phyloP scores from a whole-genome alignment of 805 yeast species.

The Candida tallmaniae region DNA sequence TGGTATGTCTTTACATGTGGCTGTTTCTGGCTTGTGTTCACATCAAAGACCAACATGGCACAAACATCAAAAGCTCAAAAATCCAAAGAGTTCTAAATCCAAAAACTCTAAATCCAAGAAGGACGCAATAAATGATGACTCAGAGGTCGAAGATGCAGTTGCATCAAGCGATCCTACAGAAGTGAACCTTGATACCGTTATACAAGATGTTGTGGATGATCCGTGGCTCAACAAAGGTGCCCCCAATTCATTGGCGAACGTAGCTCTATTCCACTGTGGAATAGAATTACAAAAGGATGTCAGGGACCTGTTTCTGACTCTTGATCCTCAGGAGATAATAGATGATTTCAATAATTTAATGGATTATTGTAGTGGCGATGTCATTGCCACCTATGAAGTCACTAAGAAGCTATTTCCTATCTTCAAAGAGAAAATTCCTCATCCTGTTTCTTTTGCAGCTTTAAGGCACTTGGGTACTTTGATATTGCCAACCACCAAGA shows the following conservation, averaged over 20 bases:
- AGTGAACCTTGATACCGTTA: conserved; percentile 17
- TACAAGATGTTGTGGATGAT: conserved; percentile 44
- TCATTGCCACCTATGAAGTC: conserved; percentile 66
- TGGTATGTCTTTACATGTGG: conserved; percentile 89
- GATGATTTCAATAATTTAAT: conserved; percentile 58
- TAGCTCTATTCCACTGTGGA: conserved; percentile 73
- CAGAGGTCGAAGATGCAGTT: conserved; percentile 1
- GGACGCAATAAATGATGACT: conserved; percentile 14
- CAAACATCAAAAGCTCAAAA: conserved; percentile 42
- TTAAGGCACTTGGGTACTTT: conserved; percentile 67
- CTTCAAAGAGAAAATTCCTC: conserved; percentile 70
- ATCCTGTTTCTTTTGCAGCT: conserved; percentile 92
- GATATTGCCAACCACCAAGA: conserved; percentile 68
- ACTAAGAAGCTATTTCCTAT: conserved; percentile 65
- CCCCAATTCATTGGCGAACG: conserved; percentile 74
- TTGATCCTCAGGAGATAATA: conserved; percentile 49
- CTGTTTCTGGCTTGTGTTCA: conserved; percentile 88
- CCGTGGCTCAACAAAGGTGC: conserved; percentile 86
- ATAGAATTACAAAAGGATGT: conserved; percentile 59
- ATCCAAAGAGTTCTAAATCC: not conserved
- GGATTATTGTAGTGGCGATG: conserved; percentile 84
- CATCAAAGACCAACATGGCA: conserved; percentile 80
- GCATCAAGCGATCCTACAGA: conserved; percentile 1
- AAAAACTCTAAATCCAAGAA: too few relatives aligned
- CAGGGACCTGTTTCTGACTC: conserved; percentile 60